A percentile compares a stretch with the other conserved stretches of the same genome.
Evolutionary conservation across 2,329 filamentous ascomycete genomes (phyloP).

Genomic region (Colletotrichum lini): DNA sequence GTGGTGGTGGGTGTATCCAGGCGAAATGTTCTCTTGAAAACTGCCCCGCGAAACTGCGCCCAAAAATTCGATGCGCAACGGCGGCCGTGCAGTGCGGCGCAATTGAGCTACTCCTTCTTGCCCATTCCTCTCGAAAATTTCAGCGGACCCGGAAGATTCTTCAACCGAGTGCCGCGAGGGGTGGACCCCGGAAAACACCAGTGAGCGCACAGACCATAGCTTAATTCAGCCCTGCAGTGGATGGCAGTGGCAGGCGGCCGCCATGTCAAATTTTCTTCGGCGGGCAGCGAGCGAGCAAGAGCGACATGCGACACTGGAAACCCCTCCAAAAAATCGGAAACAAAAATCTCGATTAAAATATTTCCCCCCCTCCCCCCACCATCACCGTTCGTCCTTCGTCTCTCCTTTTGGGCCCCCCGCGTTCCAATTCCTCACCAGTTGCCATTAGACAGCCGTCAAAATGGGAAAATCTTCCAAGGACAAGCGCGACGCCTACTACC

Average conservation of each 20-base stretch:
- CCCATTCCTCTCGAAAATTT: slow-evolving; percentile 32
- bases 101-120: background rate
- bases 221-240: slow-evolving; percentile 48
- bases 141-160: slow-evolving; percentile 36
- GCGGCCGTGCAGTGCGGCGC: background rate
- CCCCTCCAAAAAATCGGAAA: slow-evolving; percentile 37
- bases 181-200: background rate
- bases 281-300: slow-evolving; percentile 26
- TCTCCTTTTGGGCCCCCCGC: too few relatives aligned
- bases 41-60: slow-evolving; percentile 22
- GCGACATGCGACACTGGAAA: slow-evolving; percentile 20
- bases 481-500: slow-evolving; percentile 97
- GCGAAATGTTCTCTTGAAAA: background rate
- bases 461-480: slow-evolving; percentile 99
- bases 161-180: background rate
- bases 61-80: slow-evolving; percentile 14
- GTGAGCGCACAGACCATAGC: slow-evolving; percentile 46
- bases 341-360: slow-evolving; percentile 20
- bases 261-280: slow-evolving; percentile 38
- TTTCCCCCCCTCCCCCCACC: slow-evolving; percentile 5
- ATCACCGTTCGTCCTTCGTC: background rate
- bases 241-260: slow-evolving; percentile 19
- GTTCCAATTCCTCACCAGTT: background rate
- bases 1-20: background rate
- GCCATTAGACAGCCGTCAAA: slow-evolving; percentile 30